These are phyloP conservation scores for Tolypocladium pustulatum DNA, from an alignment of 2,329 filamentous ascomycete genomes.

Conservation along the genomic window DNA sequence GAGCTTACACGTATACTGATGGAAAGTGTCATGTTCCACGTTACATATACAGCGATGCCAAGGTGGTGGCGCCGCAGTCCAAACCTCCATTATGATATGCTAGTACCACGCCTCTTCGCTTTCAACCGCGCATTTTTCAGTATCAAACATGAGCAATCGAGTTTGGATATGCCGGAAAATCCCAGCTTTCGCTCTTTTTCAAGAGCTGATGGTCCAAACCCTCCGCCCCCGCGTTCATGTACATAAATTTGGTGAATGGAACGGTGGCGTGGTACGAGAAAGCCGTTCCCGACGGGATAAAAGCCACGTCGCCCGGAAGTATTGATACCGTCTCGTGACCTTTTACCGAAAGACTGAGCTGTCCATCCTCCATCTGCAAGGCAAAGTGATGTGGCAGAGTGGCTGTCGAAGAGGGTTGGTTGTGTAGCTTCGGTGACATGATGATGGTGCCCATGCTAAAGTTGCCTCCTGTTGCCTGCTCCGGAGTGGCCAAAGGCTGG, in stretches of 20 bases:
- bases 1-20: no score
- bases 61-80: no score
- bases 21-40: no score
- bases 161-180: slow-evolving; percentile 9
- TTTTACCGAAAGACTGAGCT: slow-evolving; percentile 10
- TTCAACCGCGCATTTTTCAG: no score
- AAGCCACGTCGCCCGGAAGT: slow-evolving; percentile 15
- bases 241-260: slow-evolving; percentile 15
- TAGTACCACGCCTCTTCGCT: no score
- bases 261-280: slow-evolving; percentile 14
- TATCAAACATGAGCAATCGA: background rate
- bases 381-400: slow-evolving; percentile 9
- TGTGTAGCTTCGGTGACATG: slow-evolving; percentile 6
- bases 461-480: slow-evolving; percentile 7
- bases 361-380: slow-evolving; percentile 16
- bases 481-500: slow-evolving; percentile 8
- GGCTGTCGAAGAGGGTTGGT: slow-evolving; percentile 4
- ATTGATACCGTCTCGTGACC: slow-evolving; percentile 12
- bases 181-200: slow-evolving; percentile 8
- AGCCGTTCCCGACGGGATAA: slow-evolving; percentile 10
- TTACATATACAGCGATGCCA: no score
- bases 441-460: slow-evolving; percentile 12
- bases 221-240: slow-evolving; percentile 12
- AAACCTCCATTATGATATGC: no score
- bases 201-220: slow-evolving; percentile 14